phyloP scores from a whole-genome alignment of 2,329 filamentous ascomycete genomes.

The Colletotrichum zoysiae region DNA sequence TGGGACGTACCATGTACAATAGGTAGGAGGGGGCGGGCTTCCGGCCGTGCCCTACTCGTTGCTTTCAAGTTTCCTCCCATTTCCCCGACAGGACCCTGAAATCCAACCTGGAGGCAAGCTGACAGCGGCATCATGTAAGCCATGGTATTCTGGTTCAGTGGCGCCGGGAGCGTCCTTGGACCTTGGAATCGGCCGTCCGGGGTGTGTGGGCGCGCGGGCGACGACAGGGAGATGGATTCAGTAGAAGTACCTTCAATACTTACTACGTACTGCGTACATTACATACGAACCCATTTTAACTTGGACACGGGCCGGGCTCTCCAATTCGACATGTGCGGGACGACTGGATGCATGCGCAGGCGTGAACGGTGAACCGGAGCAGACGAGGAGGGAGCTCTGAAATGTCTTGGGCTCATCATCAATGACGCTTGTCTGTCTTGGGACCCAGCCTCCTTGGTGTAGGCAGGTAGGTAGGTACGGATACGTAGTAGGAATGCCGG shows the following conservation, averaged over 20 bases:
- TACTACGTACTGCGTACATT: too few relatives aligned
- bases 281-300: too few relatives aligned
- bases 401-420: background rate
- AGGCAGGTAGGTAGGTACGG: background rate
- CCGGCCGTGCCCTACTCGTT: constrained; percentile 38
- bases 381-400: background rate
- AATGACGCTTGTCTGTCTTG: constrained; percentile 27
- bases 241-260: too few relatives aligned
- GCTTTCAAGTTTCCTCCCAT: constrained; percentile 33
- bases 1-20: constrained; percentile 20
- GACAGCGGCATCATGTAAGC: constrained; percentile 34
- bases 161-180: constrained; percentile 10
- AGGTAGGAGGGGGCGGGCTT: constrained; percentile 31
- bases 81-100: constrained; percentile 40
- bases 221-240: background rate
- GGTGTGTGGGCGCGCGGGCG: background rate
- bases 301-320: background rate
- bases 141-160: constrained; percentile 20
- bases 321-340: background rate
- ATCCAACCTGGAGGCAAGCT: constrained; percentile 17
- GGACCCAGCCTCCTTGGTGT: constrained; percentile 9
- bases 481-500: constrained; percentile 26
- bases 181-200: background rate
- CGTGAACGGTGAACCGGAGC: background rate
- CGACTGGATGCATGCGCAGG: background rate